phyloP scores from a whole-genome alignment of 2,329 filamentous ascomycete species.

The Zymoseptoria ardabiliae region DNA sequence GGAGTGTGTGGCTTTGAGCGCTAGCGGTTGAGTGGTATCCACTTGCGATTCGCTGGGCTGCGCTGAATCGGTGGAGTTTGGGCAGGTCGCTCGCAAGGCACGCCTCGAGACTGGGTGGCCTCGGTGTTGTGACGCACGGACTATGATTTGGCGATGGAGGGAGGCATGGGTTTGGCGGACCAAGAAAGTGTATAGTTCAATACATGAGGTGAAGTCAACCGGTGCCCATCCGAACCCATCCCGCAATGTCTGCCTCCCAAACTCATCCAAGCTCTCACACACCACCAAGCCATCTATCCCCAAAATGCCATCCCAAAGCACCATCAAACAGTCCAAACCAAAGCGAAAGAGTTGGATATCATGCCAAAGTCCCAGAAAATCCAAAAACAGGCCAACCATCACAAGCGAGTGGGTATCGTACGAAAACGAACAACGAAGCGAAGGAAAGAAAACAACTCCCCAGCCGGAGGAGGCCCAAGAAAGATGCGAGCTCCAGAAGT shows the following conservation, averaged over 20 bases:
- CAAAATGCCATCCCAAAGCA: not conserved
- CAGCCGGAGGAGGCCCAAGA: not conserved
- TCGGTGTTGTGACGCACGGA: not conserved
- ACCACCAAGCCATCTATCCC: not conserved
- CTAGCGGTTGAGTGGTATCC: conserved; percentile 1
- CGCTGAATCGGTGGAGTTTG: too few species aligned
- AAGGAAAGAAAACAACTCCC: too few species aligned
- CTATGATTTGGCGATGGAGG: too few species aligned
- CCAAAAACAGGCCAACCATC: not conserved
- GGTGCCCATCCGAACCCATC: not conserved
- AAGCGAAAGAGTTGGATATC: conserved; percentile 22
- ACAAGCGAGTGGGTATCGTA: too few species aligned
- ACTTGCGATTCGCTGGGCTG: not conserved
- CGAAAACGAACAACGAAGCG: too few species aligned
- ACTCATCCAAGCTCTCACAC: too few species aligned
- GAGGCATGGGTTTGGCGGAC: too few species aligned
- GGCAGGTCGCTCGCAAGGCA: too few species aligned
- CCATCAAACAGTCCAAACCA: not conserved
- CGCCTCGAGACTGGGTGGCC: too few species aligned
- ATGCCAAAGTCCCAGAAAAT: conserved; percentile 1
- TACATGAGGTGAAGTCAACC: not conserved
- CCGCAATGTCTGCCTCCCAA: too few species aligned
- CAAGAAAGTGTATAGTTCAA: not conserved
- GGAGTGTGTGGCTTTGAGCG: conserved; percentile 65
- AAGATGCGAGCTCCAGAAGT: not conserved